Percentiles rank a stretch among this genome's conserved stretches.
Conservation (phyloP, 495 filamentous ascomycete species). For the Penicillium atrosanguineum region DNA sequence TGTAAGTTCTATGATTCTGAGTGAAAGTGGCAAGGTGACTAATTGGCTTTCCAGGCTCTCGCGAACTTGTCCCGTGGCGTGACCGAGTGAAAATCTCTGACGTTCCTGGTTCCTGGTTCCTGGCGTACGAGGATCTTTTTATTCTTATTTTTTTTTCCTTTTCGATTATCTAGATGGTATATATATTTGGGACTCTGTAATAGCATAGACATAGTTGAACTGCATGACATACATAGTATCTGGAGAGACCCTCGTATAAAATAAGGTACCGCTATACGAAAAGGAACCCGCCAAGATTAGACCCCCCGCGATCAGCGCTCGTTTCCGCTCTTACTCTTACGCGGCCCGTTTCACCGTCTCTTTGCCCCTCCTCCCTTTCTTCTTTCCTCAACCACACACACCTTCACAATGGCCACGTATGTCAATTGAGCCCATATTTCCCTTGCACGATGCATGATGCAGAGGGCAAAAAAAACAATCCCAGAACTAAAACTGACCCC, state of each 20-base stretch:
- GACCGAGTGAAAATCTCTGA: slow-evolving; percentile 20
- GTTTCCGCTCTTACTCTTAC: slow-evolving; percentile 15
- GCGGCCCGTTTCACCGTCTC: slow-evolving; percentile 2
- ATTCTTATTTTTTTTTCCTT: background rate
- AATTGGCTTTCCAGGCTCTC: slow-evolving; percentile 26
- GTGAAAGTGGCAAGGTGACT: slow-evolving; percentile 4
- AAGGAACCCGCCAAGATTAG: background rate
- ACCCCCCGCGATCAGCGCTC: slow-evolving; percentile 21
- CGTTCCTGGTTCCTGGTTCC: slow-evolving; percentile 20
- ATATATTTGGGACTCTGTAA: background rate
- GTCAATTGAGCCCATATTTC: slow-evolving; percentile 14
- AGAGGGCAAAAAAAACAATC: slow-evolving; percentile 2
- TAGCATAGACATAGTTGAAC: background rate
- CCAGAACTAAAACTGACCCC: no score
- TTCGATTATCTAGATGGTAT: background rate
- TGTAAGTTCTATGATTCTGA: slow-evolving; percentile 42
- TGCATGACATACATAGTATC: background rate
- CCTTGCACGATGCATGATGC: background rate
- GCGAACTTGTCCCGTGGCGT: slow-evolving; percentile 29
- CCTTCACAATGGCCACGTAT: slow-evolving; percentile 47
- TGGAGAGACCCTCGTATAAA: background rate
- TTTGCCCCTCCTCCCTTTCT: slow-evolving; percentile 8
- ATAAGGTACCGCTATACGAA: background rate
- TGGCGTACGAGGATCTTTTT: slow-evolving; percentile 7
- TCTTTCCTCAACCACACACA: slow-evolving; percentile 17